Base-by-base conservation (phyloP, 306 rosid genomes). In the Casuarina cunninghamiana region DNA sequence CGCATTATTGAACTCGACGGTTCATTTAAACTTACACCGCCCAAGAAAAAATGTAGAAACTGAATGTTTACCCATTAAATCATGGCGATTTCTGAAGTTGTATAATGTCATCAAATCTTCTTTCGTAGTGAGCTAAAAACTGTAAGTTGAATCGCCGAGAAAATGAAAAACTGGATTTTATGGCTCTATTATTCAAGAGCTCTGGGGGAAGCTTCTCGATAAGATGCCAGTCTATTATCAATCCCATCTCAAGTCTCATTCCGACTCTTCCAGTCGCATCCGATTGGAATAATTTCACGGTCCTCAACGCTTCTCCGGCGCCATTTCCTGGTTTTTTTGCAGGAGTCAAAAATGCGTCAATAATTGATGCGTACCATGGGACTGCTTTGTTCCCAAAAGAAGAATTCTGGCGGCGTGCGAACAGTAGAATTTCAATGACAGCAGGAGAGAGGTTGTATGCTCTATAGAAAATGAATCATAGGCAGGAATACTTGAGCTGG, bases 131-230 rank as follows among this genome's bases (percentile, higher is more conserved):
- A 58, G 65, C 9, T 58, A 2, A 58, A 46, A 7, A 8, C 10
- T 57, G 19, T 21, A 9, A 21, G 1, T 7, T 17, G 21, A 7
- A 55, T 6, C 11, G 0, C 10, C 6, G 0, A 6, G 1, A 55
- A n/a, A 21, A 19, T n/a, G 6, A 19, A n/a, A 55, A 2, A 0
- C 62, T 3, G 19, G 5, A 2, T 19, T 57, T 19, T 2, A 4
- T 53, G 70, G 78, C 13, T 74, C 71, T 13, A 4, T 16, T 21
- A 16, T 44, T 75, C 44, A 61, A 75, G 48, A 8, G 61, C n/a
- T 61, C 45, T 48, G 37, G 79, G 79, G 32, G 50, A 75, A 63
- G 63, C 62, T 38, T 75, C 17, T 75, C 39, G 17, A 5, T 38
- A 63, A 61, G 49, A 46, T n/a, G 42, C 26, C 68, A 55, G 45